Percentiles rank a stretch among this genome's conserved stretches.
phyloP scores from a whole-genome alignment of 2,329 filamentous ascomycete species.

The Simplicillium sp. region DNA sequence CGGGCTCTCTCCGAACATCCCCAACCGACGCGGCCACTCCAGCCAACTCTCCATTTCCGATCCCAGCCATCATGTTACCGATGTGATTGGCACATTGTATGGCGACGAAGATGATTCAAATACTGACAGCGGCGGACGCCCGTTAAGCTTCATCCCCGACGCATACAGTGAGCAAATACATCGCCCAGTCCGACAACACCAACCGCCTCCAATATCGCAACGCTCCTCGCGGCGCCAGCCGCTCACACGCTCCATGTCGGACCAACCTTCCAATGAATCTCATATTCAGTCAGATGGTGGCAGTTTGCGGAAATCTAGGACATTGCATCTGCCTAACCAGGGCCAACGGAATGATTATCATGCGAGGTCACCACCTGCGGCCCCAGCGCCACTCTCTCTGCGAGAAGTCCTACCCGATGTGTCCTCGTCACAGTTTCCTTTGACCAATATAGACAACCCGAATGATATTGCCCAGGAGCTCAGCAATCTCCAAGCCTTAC shows the following conservation, averaged over 20 bases:
- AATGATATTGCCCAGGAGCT: slow-evolving; percentile 86
- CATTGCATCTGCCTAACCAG: slow-evolving; percentile 25
- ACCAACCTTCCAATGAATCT: slow-evolving; percentile 23
- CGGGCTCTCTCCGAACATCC: slow-evolving; percentile 47
- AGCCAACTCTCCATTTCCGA: slow-evolving; percentile 66
- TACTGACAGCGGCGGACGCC: slow-evolving; percentile 42
- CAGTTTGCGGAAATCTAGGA: slow-evolving; percentile 33
- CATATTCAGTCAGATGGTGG: slow-evolving; percentile 21
- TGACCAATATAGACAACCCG: slow-evolving; percentile 84
- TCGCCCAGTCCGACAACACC: slow-evolving; percentile 18
- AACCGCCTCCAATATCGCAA: slow-evolving; percentile 9
- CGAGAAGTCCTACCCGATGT: slow-evolving; percentile 52
- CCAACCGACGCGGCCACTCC: slow-evolving; percentile 47
- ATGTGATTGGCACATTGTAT: slow-evolving; percentile 87
- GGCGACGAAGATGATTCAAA: slow-evolving; percentile 62
- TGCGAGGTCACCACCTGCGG: slow-evolving; percentile 39
- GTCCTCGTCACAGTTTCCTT: slow-evolving; percentile 58
- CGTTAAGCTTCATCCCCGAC: slow-evolving; percentile 62
- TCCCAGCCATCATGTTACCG: slow-evolving; percentile 87
- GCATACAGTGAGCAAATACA: slow-evolving; percentile 43
- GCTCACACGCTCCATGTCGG: slow-evolving; percentile 35
- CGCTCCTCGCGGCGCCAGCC: slow-evolving; percentile 27
- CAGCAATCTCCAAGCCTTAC: slow-evolving; percentile 81
- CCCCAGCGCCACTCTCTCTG: slow-evolving; percentile 28
- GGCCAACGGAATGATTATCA: slow-evolving; percentile 31